Conservation (phyloP, 176 grass and related monocot genomes). For the Sorghum bicolor region Sorghum_bicolor_NCBIv3 NC_012873.2:4979501-4980000, state of each 20-base stretch:
- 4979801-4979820: neutral
- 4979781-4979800: neutral
- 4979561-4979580: neutral
- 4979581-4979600: neutral
- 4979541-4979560: neutral
- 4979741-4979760: conserved; percentile 22
- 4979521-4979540: neutral
- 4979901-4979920: neutral
- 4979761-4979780: neutral
- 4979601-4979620: neutral
- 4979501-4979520: neutral
- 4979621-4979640: neutral
- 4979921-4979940: neutral
- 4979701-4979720: neutral
- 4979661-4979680: neutral
- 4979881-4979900: neutral
- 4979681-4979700: neutral
- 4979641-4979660: neutral
- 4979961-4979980: neutral
- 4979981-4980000: neutral
- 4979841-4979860: too few relatives aligned
- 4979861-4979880: too few relatives aligned
- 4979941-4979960: neutral
- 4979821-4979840: neutral
- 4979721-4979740: neutral